Conservation (phyloP, 2,329 filamentous ascomycete species). For the Sporothrix mexicana region DNA sequence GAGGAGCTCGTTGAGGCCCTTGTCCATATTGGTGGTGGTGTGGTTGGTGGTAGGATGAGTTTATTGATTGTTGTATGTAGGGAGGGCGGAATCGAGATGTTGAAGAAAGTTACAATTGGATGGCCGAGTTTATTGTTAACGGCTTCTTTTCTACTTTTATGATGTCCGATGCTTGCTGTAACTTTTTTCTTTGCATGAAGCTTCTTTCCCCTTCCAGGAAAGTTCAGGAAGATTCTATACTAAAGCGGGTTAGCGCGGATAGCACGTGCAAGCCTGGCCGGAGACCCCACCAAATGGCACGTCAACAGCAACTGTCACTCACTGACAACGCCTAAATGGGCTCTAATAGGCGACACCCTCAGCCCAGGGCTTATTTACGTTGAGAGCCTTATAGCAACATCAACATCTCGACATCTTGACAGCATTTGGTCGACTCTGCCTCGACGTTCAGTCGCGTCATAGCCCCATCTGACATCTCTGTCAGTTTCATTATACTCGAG, state of each 20-base stretch:
- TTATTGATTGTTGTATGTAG: neutral
- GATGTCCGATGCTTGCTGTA: neutral
- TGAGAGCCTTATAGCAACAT: neutral
- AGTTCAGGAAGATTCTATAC: constrained; percentile 47
- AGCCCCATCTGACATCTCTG: neutral
- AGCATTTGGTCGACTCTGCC: neutral
- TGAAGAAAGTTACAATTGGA: too few species aligned
- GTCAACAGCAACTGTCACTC: neutral
- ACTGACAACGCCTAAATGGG: neutral
- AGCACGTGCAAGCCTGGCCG: constrained; percentile 23
- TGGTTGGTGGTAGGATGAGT: neutral
- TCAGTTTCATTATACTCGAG: neutral
- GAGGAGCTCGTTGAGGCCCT: constrained; percentile 47
- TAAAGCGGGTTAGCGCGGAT: constrained; percentile 40
- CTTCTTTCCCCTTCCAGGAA: constrained; percentile 43
- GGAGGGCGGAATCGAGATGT: neutral
- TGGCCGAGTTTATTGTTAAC: neutral
- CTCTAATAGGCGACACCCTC: neutral
- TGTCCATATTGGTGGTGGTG: constrained; percentile 42
- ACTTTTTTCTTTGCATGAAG: constrained; percentile 34
- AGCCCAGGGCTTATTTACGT: constrained; percentile 2
- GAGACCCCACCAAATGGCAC: neutral
- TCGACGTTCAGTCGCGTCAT: constrained; percentile 4
- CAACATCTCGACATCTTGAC: neutral
- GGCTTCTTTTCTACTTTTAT: neutral